Evolutionary conservation across 106 monocot species (phyloP), one percentile per base, ranked within the genome.

Genomic region (Phalaenopsis equestris): DNA sequence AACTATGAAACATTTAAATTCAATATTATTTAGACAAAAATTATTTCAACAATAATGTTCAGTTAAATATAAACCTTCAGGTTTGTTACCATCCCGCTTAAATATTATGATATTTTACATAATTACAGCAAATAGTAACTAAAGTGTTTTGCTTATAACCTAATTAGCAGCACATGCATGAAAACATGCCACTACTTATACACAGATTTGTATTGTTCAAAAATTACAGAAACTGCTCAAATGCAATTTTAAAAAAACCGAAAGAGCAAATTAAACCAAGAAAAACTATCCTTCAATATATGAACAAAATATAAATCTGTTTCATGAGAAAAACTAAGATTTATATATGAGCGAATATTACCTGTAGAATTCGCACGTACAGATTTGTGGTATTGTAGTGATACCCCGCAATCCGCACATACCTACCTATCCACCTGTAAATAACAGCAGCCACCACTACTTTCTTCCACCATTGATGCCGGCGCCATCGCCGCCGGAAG

Each of bases 401-500:
- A 30, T 30, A 30, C 30, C 30, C 30, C 30, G 30, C 30, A 30
- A 30, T 30, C 30, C 30, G 30, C 30, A 30, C 30, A 30, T 39
- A 6, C 19, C 21, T 74, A 39, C 39, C 15, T 70, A 39, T 21
- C 38, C 38, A 15, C 38, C 39, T 41, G 9, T 0, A 70, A 70
- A 21, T 70, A 39, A 3, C 39, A 70, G 39, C 12, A 45, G 6
- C 30, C 6, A 70, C 39, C 14, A 8, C 21, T 70, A 87, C 83
- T 89, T 89, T 24, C 84, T 85, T 83, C 83, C 85, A 46, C 79
- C 73, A 49, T 67, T 83, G 61, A 81, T 82, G 56, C 68, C 77
- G 79, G 30, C 30, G 30, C 77, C 83, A 41, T 74, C 81, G 80
- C 81, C 85, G 42, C 79, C 77, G 0, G 76, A 49, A 49, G 76